Conservation (phyloP, 495 filamentous ascomycete species). For the Penicillium lividum region DNA sequence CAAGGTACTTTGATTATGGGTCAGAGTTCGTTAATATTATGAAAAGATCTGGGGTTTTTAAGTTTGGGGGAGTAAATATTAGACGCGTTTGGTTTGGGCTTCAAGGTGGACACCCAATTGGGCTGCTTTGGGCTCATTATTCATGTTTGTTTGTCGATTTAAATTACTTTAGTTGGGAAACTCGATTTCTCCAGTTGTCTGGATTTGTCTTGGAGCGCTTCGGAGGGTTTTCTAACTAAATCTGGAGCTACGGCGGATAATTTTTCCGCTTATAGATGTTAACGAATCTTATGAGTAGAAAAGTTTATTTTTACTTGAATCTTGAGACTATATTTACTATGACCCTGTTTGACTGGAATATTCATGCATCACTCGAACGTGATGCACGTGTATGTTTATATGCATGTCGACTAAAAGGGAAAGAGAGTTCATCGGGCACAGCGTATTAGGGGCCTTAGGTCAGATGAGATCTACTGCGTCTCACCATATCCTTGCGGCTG, state of each 20-base stretch:
- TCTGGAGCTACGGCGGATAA: neutral
- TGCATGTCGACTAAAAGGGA: neutral
- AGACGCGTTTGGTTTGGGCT: neutral
- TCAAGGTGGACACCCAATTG: neutral
- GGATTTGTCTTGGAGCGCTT: neutral
- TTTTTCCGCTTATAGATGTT: neutral
- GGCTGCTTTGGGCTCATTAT: neutral
- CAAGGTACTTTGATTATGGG: neutral
- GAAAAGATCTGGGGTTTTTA: neutral
- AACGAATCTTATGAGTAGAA: too few species aligned
- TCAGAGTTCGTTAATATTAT: neutral
- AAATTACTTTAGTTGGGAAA: neutral
- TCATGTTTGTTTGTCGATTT: neutral
- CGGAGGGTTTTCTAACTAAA: neutral
- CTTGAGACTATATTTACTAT: too few species aligned
- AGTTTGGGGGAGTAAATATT: neutral
- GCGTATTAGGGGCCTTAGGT: neutral
- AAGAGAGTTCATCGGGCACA: neutral
- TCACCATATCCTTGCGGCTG: slow-evolving; percentile 17
- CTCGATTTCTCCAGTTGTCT: neutral
- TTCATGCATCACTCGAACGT: neutral
- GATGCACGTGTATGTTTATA: neutral
- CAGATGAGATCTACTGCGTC: slow-evolving; percentile 3
- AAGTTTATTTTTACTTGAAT: neutral
- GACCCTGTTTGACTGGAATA: too few species aligned